Evolutionary conservation across 2,329 filamentous ascomycete genomes (phyloP), one percentile per base, ranked within the genome.

Genomic region (Dryadomyces quercus-mongolicae): DNA sequence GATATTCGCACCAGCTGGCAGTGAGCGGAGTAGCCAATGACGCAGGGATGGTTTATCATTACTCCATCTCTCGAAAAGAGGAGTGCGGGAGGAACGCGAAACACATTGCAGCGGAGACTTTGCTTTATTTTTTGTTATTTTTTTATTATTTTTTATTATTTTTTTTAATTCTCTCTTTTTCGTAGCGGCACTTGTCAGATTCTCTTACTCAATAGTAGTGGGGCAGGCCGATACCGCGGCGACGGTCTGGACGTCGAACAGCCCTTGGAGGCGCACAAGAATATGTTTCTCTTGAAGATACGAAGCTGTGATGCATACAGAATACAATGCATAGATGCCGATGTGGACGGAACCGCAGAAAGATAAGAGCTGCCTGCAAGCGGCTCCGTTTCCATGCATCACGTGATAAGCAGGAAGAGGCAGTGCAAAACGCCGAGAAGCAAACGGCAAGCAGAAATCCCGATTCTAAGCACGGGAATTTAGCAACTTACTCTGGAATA

Each of bases 21-120:
- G 40, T 21, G 8, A 38, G 22, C 6, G 43, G 22, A 40, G 15
- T 46, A 50, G 48, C 57, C 57, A 59, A 59, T 59, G 42, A 44
- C 53, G 31, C 45, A 20, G 38, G 43, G 3, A 38, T 31, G 22
- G 56, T 57, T 58, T 59, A 59, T 59, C 57, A 55, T 55, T 47
- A 43, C 31, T 22, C 38, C 21, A 22, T 36, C 21, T 51, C 16
- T 42, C 36, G 16, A 10, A 15, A 22, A 31, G n/a, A n/a, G 21
- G 13, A 12, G 16, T 8, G 25, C 16, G 25, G 9, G 25, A 15
- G 6, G 46, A 10, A 21, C 25, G 25, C 20, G 21, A 6, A 15
- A n/a, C 13, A 36, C 31, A 36, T 36, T 12, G 36, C 36, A 40
- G 36, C 36, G 36, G 36, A 40, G 36, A 40, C 36, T 40, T 4